Percentiles rank a stretch among this genome's conserved stretches.
phyloP scores from a whole-genome alignment of 1,284 basidiomycete genomes.

The Marasmius sp. region DNA sequence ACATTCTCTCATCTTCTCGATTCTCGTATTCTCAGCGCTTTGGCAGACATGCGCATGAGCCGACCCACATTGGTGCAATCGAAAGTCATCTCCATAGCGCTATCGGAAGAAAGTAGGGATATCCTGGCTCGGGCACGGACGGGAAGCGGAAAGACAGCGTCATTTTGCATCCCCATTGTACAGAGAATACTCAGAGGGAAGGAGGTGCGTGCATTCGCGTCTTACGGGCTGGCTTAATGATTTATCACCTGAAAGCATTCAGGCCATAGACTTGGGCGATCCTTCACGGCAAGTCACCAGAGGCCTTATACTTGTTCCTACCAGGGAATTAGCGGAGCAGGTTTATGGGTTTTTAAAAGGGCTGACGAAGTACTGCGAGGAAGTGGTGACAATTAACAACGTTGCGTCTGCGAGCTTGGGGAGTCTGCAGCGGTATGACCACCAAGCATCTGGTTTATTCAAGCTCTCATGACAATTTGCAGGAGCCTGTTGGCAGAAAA shows the following conservation, averaged over 20 bases:
- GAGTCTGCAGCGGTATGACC: slow-evolving; percentile 1
- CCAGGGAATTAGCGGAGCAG: slow-evolving; percentile 91
- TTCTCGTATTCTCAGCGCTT: slow-evolving; percentile 71
- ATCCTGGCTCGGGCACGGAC: slow-evolving; percentile 93
- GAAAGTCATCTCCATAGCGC: slow-evolving; percentile 82
- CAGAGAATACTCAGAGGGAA: slow-evolving; percentile 89
- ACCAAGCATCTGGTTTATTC: neutral
- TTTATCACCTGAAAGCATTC: slow-evolving; percentile 4
- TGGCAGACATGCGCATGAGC: slow-evolving; percentile 83
- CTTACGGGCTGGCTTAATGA: neutral
- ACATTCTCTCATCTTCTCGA: slow-evolving; percentile 76
- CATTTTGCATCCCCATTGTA: slow-evolving; percentile 89
- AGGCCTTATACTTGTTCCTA: slow-evolving; percentile 90
- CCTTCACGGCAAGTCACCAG: slow-evolving; percentile 62
- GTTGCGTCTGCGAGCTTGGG: slow-evolving; percentile 76
- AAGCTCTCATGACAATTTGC: neutral
- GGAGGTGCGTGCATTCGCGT: slow-evolving; percentile 54
- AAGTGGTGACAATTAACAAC: slow-evolving; percentile 60
- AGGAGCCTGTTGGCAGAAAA: slow-evolving; percentile 85
- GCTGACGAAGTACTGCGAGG: slow-evolving; percentile 76
- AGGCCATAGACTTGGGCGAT: slow-evolving; percentile 40
- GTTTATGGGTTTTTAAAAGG: slow-evolving; percentile 72
- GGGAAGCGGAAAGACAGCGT: slow-evolving; percentile 96
- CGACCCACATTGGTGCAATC: slow-evolving; percentile 80
- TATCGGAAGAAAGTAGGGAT: slow-evolving; percentile 77